These are phyloP conservation scores for Phytopythium sindhum DNA, from an alignment of 352 stramenopile genomes.

Conservation along the genomic window DNA sequence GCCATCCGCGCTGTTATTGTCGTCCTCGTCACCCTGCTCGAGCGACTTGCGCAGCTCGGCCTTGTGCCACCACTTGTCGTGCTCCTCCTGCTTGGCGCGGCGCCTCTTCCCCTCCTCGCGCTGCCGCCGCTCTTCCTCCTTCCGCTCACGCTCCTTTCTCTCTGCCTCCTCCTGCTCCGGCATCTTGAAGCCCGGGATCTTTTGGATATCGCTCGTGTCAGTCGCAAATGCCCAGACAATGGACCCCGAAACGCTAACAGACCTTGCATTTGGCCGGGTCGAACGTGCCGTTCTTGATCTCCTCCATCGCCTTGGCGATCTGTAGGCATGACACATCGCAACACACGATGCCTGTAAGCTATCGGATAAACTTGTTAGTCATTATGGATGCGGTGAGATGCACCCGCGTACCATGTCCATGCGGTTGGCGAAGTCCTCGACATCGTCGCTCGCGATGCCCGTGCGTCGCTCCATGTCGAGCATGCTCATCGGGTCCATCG, in stretches of 20 bases:
- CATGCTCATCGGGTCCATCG: slow-evolving; percentile 54
- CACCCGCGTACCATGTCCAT: slow-evolving; percentile 53
- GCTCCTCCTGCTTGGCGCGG: slow-evolving; percentile 53
- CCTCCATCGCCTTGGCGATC: slow-evolving; percentile 68
- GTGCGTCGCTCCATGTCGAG: slow-evolving; percentile 74
- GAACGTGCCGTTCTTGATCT: slow-evolving; percentile 82
- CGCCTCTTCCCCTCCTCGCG: slow-evolving; percentile 38
- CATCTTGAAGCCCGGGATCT: slow-evolving; percentile 79
- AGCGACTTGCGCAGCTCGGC: slow-evolving; percentile 54
- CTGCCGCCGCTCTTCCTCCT: slow-evolving; percentile 35
- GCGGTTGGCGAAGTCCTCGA: slow-evolving; percentile 65
- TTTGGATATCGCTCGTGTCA: neutral
- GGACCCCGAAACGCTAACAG: neutral
- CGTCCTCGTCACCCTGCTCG: slow-evolving; percentile 12
- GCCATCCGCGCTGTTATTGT: slow-evolving; percentile 6
- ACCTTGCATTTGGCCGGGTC: slow-evolving; percentile 70
- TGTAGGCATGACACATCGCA: slow-evolving; percentile 8
- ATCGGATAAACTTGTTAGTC: neutral
- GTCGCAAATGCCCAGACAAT: neutral
- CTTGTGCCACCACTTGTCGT: slow-evolving; percentile 62
- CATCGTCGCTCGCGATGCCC: slow-evolving; percentile 55
- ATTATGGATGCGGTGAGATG: neutral
- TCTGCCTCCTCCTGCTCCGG: slow-evolving; percentile 68
- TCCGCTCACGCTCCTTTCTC: slow-evolving; percentile 24
- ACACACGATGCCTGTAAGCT: neutral